phyloP scores from a whole-genome alignment of 140 eudicot species.

The Bidens hawaiensis region DNA sequence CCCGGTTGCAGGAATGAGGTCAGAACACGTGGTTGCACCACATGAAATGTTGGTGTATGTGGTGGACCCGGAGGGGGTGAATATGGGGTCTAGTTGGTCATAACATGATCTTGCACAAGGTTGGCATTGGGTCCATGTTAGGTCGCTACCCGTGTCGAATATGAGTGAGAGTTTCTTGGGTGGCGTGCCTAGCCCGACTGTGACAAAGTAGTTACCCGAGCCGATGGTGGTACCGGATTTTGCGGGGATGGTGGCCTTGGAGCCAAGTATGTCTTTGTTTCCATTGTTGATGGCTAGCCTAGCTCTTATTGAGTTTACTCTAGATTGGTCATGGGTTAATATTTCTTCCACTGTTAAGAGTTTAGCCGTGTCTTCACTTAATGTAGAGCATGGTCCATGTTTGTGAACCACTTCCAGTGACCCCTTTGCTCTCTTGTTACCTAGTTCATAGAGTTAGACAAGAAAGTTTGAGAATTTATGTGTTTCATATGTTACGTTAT shows the following conservation, averaged over 20 bases:
- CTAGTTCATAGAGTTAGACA: slow-evolving; percentile 17
- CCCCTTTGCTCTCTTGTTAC: slow-evolving; percentile 21
- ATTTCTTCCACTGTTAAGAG: slow-evolving; percentile 33
- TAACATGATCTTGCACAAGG: slow-evolving; percentile 59
- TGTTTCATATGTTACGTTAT: too few relatives aligned
- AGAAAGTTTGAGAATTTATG: not conserved
- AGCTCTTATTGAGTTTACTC: slow-evolving; percentile 54
- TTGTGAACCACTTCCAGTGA: slow-evolving; percentile 51
- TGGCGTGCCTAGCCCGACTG: slow-evolving; percentile 70
- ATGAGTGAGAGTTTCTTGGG: slow-evolving; percentile 47
- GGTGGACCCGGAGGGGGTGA: slow-evolving; percentile 42
- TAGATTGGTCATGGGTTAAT: slow-evolving; percentile 44
- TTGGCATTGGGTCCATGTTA: slow-evolving; percentile 85
- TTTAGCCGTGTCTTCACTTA: slow-evolving; percentile 27
- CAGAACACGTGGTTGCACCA: slow-evolving; percentile 35
- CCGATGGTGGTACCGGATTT: slow-evolving; percentile 55
- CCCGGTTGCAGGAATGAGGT: slow-evolving; percentile 57
- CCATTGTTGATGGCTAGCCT: slow-evolving; percentile 31
- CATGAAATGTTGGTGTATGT: slow-evolving; percentile 66
- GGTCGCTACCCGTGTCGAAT: slow-evolving; percentile 80
- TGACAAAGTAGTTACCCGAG: slow-evolving; percentile 60
- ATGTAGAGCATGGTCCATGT: slow-evolving; percentile 68
- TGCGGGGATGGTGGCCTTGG: slow-evolving; percentile 45
- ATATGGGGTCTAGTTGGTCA: slow-evolving; percentile 50
- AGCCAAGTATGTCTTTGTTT: not conserved